A percentile compares a stretch with the other conserved stretches of the same genome.
These are phyloP conservation scores for Kwoniella mangroviensis DNA, from an alignment of 768 basidiomycete species.

Conservation along the genomic window DNA sequence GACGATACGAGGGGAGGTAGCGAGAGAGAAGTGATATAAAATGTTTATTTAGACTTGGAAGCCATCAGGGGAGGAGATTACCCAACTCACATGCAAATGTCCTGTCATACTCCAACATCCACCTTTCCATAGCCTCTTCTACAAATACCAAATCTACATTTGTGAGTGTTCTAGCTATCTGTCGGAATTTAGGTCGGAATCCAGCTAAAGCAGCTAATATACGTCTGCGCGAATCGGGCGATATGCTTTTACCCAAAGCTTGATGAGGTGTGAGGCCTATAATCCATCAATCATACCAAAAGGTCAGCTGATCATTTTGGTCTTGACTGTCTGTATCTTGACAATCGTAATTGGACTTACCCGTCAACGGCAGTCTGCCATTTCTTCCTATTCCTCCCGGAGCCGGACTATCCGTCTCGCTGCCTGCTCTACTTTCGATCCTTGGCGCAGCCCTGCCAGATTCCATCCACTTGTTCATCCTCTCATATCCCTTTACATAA, in stretches of 20 bases:
- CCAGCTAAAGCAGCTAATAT: constrained; percentile 78
- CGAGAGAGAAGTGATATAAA: no score
- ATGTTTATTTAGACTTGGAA: no score
- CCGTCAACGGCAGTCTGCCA: constrained; percentile 1
- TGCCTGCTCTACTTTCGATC: constrained; percentile 33
- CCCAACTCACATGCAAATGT: constrained; percentile 59
- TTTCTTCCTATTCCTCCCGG: constrained; percentile 9
- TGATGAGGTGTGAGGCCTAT: constrained; percentile 24
- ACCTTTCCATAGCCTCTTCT: constrained; percentile 94
- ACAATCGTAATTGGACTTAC: constrained; percentile 7
- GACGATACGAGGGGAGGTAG: no score
- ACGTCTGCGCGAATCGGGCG: constrained; percentile 86
- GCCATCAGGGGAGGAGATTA: background rate
- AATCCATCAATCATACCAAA: no score
- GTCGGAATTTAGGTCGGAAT: constrained; percentile 60
- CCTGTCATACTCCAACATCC: constrained; percentile 92
- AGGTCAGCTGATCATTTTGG: background rate
- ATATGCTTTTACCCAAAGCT: constrained; percentile 65
- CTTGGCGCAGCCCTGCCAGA: constrained; percentile 47
- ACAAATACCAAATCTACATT: constrained; percentile 85
- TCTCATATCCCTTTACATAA: constrained; percentile 92
- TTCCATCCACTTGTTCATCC: constrained; percentile 93
- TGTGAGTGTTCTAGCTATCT: constrained; percentile 53
- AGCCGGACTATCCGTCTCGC: constrained; percentile 36
- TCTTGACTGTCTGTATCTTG: background rate